Evolutionary conservation across 805 yeast species (phyloP).

Genomic region (Kluyveromyces lactis): DNA sequence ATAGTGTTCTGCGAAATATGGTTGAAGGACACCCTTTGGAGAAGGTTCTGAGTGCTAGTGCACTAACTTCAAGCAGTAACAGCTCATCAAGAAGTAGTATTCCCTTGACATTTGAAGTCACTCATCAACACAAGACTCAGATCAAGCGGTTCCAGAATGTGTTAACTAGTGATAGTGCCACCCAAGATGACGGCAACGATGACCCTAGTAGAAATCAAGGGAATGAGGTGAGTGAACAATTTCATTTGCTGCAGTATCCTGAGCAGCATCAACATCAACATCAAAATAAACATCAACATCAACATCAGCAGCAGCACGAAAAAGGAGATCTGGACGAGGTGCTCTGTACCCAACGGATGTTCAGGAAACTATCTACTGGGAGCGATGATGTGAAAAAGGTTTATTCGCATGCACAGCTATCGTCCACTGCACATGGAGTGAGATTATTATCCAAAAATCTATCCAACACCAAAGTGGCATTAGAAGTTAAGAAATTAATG

Average conservation of each 20-base stretch:
- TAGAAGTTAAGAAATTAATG: constrained; percentile 63
- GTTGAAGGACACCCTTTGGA: constrained; percentile 1
- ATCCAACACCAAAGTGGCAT: constrained; percentile 59
- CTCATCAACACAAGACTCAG: neutral
- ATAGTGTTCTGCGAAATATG: neutral
- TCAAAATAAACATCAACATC: neutral
- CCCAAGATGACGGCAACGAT: neutral
- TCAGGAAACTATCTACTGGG: constrained; percentile 15
- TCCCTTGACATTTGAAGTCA: constrained; percentile 2
- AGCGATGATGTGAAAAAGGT: constrained; percentile 44
- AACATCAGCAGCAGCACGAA: neutral
- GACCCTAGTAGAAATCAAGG: neutral
- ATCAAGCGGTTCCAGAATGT: neutral
- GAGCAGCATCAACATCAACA: too few relatives aligned
- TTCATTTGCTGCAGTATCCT: too few relatives aligned
- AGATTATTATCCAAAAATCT: constrained; percentile 66
- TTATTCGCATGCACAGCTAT: constrained; percentile 64
- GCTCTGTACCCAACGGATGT: constrained; percentile 6
- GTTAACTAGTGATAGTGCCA: neutral
- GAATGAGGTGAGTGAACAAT: too few relatives aligned
- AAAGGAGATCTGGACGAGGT: neutral
- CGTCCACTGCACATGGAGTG: constrained; percentile 76
- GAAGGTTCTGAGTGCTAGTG: constrained; percentile 1
- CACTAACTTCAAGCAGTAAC: constrained; percentile 1
- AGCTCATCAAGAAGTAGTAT: constrained; percentile 5